Evolutionary conservation across 2,329 filamentous ascomycete species (phyloP).

Genomic region (Penicillium olsonii): DNA sequence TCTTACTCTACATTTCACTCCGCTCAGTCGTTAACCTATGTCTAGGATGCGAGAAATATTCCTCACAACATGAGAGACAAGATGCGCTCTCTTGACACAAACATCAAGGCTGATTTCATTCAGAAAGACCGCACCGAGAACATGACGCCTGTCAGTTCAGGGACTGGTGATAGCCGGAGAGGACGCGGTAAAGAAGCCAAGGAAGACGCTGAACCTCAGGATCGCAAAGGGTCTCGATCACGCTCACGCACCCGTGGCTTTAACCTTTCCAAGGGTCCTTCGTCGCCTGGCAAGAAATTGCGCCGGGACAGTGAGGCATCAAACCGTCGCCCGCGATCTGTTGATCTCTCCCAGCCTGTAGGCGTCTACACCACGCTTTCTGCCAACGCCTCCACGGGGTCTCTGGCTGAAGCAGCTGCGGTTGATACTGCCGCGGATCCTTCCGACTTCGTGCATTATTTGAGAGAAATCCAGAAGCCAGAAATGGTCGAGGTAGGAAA

Average conservation of each 20-base stretch:
- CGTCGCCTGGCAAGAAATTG: conserved; percentile 72
- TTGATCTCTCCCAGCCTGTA: conserved; percentile 63
- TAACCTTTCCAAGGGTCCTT: conserved; percentile 70
- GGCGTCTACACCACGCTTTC: conserved; percentile 60
- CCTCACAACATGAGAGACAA: conserved; percentile 91
- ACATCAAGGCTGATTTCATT: conserved; percentile 95
- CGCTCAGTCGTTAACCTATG: conserved; percentile 8
- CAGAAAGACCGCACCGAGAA: conserved; percentile 80
- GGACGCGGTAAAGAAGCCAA: conserved; percentile 47
- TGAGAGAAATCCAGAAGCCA: conserved; percentile 78
- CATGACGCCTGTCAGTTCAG: conserved; percentile 51
- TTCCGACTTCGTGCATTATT: conserved; percentile 81
- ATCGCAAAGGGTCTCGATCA: conserved; percentile 49
- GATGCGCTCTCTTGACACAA: conserved; percentile 84
- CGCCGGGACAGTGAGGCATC: conserved; percentile 67
- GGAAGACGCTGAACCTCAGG: conserved; percentile 43
- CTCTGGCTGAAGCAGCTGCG: conserved; percentile 62
- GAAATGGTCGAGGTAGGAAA: conserved; percentile 89
- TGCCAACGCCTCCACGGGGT: conserved; percentile 56
- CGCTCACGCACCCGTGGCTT: conserved; percentile 73
- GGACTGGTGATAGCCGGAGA: conserved; percentile 33
- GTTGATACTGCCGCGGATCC: conserved; percentile 74
- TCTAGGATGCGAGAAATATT: conserved; percentile 85
- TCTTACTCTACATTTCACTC: neutral
- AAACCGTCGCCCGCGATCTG: conserved; percentile 71